phyloP scores from a whole-genome alignment of 2,329 filamentous ascomycete species.

The Aureobasidium sp. region DNA sequence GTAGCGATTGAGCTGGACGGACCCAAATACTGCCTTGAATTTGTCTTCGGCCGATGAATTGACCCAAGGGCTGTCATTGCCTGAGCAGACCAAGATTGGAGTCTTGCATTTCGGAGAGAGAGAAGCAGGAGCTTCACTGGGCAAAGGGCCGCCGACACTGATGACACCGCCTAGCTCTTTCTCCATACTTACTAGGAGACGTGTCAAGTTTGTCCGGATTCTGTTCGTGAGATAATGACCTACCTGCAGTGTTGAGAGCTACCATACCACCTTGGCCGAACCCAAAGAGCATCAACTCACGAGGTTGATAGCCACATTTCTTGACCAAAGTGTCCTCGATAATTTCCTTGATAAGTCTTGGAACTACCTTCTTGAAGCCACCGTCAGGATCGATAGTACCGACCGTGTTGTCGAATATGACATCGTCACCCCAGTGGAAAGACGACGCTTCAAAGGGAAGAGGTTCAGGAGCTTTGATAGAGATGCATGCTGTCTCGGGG shows the following conservation, averaged over 20 bases:
- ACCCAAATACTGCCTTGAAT: constrained; percentile 45
- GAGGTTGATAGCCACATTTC: constrained; percentile 41
- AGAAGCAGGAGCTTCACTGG: constrained; percentile 38
- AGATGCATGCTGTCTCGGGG: constrained; percentile 68
- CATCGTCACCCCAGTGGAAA: constrained; percentile 55
- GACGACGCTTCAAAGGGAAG: constrained; percentile 62
- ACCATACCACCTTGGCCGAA: constrained; percentile 52
- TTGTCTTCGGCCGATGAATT: constrained; percentile 56
- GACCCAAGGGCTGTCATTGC: constrained; percentile 40
- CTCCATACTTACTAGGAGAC: constrained; percentile 1
- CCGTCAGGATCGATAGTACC: constrained; percentile 47
- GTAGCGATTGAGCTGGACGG: constrained; percentile 62
- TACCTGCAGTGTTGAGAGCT: constrained; percentile 38
- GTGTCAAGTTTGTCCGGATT: neutral
- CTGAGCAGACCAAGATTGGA: constrained; percentile 55
- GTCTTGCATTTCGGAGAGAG: constrained; percentile 49
- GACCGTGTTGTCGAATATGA: constrained; percentile 45
- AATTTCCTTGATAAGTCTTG: constrained; percentile 36
- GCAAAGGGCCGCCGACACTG: constrained; percentile 54
- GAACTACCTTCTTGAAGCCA: constrained; percentile 39
- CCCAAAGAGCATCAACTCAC: constrained; percentile 47
- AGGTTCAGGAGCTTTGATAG: constrained; percentile 61
- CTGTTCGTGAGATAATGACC: constrained; percentile 17
- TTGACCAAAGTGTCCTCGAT: constrained; percentile 37
- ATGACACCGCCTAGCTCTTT: constrained; percentile 51